These are phyloP conservation scores for Arthonia radiata DNA, from an alignment of 495 filamentous ascomycete genomes.

Conservation along the genomic window DNA sequence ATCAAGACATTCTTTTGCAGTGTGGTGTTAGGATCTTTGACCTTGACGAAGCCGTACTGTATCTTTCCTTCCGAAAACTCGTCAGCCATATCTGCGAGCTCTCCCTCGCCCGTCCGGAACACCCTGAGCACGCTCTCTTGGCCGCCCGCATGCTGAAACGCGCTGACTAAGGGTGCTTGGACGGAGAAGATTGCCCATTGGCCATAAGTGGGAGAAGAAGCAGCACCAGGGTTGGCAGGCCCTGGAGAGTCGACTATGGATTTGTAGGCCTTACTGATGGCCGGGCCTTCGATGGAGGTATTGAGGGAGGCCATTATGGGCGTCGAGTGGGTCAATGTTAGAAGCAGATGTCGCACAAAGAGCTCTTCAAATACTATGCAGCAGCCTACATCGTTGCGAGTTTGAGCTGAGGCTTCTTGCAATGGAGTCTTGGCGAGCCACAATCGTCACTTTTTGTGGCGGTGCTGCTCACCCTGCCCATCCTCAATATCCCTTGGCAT, in stretches of 20 bases:
- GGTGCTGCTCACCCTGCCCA: too few relatives aligned
- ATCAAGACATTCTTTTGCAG: conserved; percentile 85
- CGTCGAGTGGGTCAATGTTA: not conserved
- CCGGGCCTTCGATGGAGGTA: conserved; percentile 67
- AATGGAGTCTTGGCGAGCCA: not conserved
- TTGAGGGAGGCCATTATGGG: conserved; percentile 70
- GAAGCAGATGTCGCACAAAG: not conserved
- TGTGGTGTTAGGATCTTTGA: conserved; percentile 79
- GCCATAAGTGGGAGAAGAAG: conserved; percentile 41
- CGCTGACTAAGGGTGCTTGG: conserved; percentile 66
- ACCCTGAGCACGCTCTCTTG: conserved; percentile 94
- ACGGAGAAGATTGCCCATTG: conserved; percentile 88
- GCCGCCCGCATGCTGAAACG: conserved; percentile 53
- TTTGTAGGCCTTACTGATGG: conserved; percentile 81
- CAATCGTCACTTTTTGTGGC: too few relatives aligned
- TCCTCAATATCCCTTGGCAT: too few relatives aligned
- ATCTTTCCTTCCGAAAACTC: conserved; percentile 92
- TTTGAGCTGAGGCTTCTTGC: not conserved
- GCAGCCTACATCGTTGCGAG: not conserved
- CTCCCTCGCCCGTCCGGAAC: conserved; percentile 78
- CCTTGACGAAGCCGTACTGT: conserved; percentile 90
- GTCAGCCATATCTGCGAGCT: conserved; percentile 81
- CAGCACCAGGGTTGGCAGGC: conserved; percentile 36
- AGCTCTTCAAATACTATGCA: not conserved
- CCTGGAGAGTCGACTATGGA: conserved; percentile 51